Evolutionary conservation across 352 stramenopile genomes (phyloP).

Genomic region (Phytophthora niederhauseri): DNA sequence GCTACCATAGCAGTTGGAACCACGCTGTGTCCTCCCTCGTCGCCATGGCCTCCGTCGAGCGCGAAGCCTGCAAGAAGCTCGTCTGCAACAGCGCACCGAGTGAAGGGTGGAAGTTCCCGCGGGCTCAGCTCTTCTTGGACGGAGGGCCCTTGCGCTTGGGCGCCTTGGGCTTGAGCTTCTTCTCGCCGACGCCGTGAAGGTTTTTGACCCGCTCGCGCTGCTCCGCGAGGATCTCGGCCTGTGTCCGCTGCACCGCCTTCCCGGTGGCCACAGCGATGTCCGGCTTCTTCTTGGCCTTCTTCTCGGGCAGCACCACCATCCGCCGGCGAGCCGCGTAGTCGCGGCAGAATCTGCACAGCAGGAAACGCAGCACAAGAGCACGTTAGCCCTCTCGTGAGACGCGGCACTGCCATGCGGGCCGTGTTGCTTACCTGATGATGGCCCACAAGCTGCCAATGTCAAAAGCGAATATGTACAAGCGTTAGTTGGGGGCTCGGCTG

Average conservation of each 20-base stretch:
- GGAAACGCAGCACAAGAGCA: background rate
- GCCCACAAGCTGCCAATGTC: constrained; percentile 60
- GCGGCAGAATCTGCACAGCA: constrained; percentile 46
- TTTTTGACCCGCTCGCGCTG: constrained; percentile 71
- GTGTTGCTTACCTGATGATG: constrained; percentile 58
- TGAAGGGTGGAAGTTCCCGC: background rate
- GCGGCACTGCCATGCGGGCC: background rate
- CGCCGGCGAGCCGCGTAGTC: constrained; percentile 56
- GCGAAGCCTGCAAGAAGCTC: background rate
- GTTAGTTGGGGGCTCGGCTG: background rate
- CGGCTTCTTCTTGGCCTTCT: constrained; percentile 75
- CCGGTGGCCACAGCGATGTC: constrained; percentile 72
- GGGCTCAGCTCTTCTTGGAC: constrained; percentile 42
- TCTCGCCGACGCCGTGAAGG: constrained; percentile 69
- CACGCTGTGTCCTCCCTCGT: background rate
- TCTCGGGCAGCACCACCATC: constrained; percentile 69
- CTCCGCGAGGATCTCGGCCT: constrained; percentile 79
- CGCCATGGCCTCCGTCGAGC: background rate
- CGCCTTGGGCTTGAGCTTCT: constrained; percentile 61
- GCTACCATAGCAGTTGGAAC: constrained; percentile 34
- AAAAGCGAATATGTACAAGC: background rate
- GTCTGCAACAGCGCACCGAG: constrained; percentile 2
- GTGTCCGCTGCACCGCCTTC: constrained; percentile 66
- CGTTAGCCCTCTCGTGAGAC: background rate
- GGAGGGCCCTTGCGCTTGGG: constrained; percentile 76